A percentile compares a stretch with the other conserved stretches of the same genome.
Conservation (phyloP, 352 stramenopile species). For the Pythium pyrilobum region DNA sequence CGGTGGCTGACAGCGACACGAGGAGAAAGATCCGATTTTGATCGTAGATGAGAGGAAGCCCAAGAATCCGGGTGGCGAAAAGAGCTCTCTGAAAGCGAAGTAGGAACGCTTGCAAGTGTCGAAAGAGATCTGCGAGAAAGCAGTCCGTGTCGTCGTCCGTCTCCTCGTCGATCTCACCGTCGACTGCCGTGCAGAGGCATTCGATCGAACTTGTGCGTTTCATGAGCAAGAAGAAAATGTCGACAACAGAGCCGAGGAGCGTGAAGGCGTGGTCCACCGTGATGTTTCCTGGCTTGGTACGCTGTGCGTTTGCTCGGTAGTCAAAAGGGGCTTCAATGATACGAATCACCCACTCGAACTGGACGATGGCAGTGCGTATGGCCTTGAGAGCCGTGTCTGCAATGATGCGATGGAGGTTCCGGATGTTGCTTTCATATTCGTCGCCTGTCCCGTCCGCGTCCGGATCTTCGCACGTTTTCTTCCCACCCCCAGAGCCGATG, state of each 20-base stretch:
- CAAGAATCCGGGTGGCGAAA: constrained; percentile 43
- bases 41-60: constrained; percentile 49
- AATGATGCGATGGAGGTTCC: constrained; percentile 34
- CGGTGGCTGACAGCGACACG: constrained; percentile 38
- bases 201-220: constrained; percentile 42
- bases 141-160: constrained; percentile 18
- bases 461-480: not conserved
- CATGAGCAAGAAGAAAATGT: constrained; percentile 57
- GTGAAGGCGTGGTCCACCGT: constrained; percentile 38
- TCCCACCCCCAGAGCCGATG: not conserved
- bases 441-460: not conserved
- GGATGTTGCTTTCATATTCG: constrained; percentile 26
- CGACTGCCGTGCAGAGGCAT: constrained; percentile 22
- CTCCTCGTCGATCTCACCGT: constrained; percentile 23
- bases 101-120: constrained; percentile 44
- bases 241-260: constrained; percentile 42
- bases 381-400: constrained; percentile 33
- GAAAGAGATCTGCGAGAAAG: constrained; percentile 44
- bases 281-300: constrained; percentile 2
- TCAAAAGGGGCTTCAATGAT: constrained; percentile 37
- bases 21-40: constrained; percentile 40
- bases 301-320: constrained; percentile 8
- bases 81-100: constrained; percentile 45
- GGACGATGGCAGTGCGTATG: constrained; percentile 41
- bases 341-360: constrained; percentile 45